Conservation (phyloP, 2,329 filamentous ascomycete genomes). For the Aureobasidium musti region DNA sequence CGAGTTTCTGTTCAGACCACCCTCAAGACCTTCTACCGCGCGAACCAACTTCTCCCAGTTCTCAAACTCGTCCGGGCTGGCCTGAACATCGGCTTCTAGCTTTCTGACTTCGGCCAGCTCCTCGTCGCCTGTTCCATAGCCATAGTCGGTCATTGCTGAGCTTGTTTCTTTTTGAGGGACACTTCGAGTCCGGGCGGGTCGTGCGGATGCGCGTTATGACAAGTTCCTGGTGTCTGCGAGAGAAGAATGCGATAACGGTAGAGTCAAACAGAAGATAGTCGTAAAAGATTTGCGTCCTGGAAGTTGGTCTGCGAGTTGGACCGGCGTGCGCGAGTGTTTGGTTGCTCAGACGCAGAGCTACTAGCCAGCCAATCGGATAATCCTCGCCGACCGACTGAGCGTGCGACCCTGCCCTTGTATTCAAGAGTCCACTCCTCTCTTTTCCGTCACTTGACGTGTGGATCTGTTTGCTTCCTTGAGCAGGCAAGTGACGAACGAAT, state of each 20-base stretch:
- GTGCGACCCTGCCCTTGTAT: not conserved
- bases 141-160: constrained; percentile 67
- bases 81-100: constrained; percentile 74
- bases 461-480: too few species aligned
- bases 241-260: not conserved
- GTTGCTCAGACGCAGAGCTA: not conserved
- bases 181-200: not conserved
- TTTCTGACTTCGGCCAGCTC: constrained; percentile 81
- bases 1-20: constrained; percentile 93
- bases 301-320: not conserved
- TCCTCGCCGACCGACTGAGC: not conserved
- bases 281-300: not conserved
- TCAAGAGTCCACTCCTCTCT: not conserved
- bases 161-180: not conserved
- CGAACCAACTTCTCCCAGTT: constrained; percentile 91
- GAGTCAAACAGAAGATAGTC: not conserved
- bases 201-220: not conserved
- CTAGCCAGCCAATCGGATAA: not conserved
- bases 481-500: too few species aligned
- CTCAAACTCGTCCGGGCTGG: constrained; percentile 86
- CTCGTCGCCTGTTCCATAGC: constrained; percentile 73
- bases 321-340: not conserved
- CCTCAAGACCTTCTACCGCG: constrained; percentile 80
- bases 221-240: not conserved
- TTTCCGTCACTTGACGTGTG: too few species aligned